These are phyloP conservation scores for Dactylellina sp. DNA, from an alignment of 2,329 filamentous ascomycete genomes.

Conservation along the genomic window DNA sequence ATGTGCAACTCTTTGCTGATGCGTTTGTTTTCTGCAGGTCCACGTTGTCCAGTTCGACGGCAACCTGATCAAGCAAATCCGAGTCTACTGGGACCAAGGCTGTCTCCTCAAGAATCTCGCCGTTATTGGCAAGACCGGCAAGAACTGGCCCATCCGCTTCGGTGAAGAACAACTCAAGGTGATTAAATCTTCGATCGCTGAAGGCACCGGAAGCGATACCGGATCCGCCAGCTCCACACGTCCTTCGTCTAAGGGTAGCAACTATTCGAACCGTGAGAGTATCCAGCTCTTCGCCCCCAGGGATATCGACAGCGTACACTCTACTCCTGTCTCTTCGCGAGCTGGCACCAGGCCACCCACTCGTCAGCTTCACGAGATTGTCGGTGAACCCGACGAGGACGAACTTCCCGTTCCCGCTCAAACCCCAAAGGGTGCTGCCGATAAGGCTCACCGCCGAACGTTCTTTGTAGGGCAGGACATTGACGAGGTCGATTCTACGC, in stretches of 20 bases:
- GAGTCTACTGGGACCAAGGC: conserved; percentile 94
- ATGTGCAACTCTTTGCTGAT: conserved; percentile 23
- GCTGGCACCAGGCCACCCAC: conserved; percentile 76
- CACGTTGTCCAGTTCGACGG: conserved; percentile 90
- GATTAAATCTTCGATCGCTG: conserved; percentile 73
- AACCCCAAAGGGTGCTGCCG: conserved; percentile 56
- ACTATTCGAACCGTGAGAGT: conserved; percentile 75
- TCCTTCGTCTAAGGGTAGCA: conserved; percentile 60
- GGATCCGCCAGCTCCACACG: conserved; percentile 46
- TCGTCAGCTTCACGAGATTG: conserved; percentile 77
- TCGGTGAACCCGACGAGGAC: conserved; percentile 65
- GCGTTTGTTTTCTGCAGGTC: conserved; percentile 70
- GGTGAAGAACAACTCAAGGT: conserved; percentile 84
- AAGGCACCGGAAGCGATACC: neutral
- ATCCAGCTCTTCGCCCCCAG: conserved; percentile 80
- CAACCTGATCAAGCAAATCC: conserved; percentile 85
- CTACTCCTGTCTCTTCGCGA: conserved; percentile 62
- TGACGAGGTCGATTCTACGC: conserved; percentile 59
- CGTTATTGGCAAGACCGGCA: conserved; percentile 87
- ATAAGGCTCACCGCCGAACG: conserved; percentile 67
- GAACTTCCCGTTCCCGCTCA: conserved; percentile 60
- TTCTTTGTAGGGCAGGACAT: conserved; percentile 66
- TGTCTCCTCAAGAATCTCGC: conserved; percentile 92
- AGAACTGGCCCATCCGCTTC: conserved; percentile 95
- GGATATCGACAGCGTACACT: conserved; percentile 63